Evolutionary conservation across 768 basidiomycete species (phyloP).

Genomic region (Pisolithus marmoratus): DNA sequence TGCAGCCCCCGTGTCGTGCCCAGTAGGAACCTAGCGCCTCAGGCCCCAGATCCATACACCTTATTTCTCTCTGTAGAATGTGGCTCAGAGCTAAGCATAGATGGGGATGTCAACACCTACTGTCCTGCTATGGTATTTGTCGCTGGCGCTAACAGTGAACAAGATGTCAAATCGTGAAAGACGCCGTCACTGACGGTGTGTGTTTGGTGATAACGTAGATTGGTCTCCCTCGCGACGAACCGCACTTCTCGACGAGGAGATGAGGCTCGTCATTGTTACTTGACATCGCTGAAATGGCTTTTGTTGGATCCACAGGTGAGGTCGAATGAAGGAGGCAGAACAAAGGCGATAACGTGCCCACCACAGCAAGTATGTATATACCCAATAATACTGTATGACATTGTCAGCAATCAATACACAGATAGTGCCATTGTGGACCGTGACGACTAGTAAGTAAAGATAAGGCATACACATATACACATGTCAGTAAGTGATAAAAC

Average conservation of each 20-base stretch:
- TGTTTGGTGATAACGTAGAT: slow-evolving; percentile 40
- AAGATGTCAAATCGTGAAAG: background rate
- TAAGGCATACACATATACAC: slow-evolving; percentile 21
- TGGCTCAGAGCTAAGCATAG: background rate
- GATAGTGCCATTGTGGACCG: slow-evolving; percentile 21
- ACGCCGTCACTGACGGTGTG: slow-evolving; percentile 31
- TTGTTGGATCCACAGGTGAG: slow-evolving; percentile 7
- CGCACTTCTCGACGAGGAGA: slow-evolving; percentile 38
- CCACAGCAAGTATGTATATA: slow-evolving; percentile 22
- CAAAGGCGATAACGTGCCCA: slow-evolving; percentile 24
- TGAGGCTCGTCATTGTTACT: slow-evolving; percentile 25
- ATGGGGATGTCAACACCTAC: slow-evolving; percentile 17
- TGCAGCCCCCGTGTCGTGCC: slow-evolving; percentile 34
- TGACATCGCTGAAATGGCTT: slow-evolving; percentile 17
- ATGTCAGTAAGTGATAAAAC: slow-evolving; percentile 16
- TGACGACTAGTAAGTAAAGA: slow-evolving; percentile 9
- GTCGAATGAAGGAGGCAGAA: slow-evolving; percentile 22
- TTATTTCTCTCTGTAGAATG: slow-evolving; percentile 32
- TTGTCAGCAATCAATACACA: slow-evolving; percentile 18
- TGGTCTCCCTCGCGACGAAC: slow-evolving; percentile 35
- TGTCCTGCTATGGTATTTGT: slow-evolving; percentile 27
- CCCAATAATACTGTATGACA: slow-evolving; percentile 16
- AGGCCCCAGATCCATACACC: slow-evolving; percentile 39
- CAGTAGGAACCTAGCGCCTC: slow-evolving; percentile 38
- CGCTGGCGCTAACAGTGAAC: slow-evolving; percentile 27